A percentile compares a stretch with the other conserved stretches of the same genome.
Evolutionary conservation across 768 basidiomycete species (phyloP).

Genomic region (Amanita rubescens): DNA sequence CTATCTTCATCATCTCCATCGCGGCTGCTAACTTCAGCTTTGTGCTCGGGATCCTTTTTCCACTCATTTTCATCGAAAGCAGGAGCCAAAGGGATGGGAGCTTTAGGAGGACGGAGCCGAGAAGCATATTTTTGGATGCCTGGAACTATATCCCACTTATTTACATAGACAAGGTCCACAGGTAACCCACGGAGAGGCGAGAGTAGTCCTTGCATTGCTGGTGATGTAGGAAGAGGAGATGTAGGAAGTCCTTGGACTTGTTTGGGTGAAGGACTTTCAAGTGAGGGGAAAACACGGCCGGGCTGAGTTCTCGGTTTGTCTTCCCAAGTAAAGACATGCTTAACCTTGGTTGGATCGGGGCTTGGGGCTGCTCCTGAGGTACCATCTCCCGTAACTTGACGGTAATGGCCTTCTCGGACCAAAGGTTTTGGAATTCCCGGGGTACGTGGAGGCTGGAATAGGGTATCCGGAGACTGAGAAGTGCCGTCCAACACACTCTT

Average conservation of each 20-base stretch:
- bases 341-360: constrained; percentile 69
- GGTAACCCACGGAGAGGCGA: constrained; percentile 49
- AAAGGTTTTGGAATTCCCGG: constrained; percentile 60
- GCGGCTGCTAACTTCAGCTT: constrained; percentile 60
- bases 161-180: constrained; percentile 53
- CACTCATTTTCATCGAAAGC: constrained; percentile 36
- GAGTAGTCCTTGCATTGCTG: constrained; percentile 25
- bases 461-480: constrained; percentile 30
- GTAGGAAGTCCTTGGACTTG: constrained; percentile 25
- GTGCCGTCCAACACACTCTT: constrained; percentile 17
- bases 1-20: constrained; percentile 83
- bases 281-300: constrained; percentile 65
- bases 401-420: constrained; percentile 70
- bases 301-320: constrained; percentile 59
- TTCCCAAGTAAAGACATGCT: constrained; percentile 94
- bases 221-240: constrained; percentile 29
- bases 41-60: constrained; percentile 42
- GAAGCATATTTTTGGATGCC: constrained; percentile 73
- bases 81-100: constrained; percentile 36
- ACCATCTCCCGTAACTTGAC: constrained; percentile 48
- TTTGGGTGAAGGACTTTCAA: constrained; percentile 48
- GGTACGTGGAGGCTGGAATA: constrained; percentile 56
- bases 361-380: constrained; percentile 34
- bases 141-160: constrained; percentile 83
- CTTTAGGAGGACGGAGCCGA: constrained; percentile 37